These are phyloP conservation scores for Cornus kousa DNA, from an alignment of 148 eudicot species.

Conservation along the genomic window DNA sequence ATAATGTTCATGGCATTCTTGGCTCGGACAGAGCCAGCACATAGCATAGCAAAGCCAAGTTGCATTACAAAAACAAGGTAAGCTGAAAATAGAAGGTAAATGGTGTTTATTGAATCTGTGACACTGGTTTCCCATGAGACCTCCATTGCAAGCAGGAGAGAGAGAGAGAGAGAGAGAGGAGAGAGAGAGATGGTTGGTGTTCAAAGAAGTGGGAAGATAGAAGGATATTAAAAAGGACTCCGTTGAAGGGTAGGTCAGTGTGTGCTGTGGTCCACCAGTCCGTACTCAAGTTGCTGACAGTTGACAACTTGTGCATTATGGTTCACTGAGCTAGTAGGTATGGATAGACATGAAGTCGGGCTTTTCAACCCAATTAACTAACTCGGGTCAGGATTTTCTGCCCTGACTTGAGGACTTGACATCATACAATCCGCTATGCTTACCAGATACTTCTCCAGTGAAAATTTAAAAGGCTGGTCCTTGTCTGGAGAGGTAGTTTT, in stretches of 20 bases:
- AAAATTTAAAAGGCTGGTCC: too few relatives aligned
- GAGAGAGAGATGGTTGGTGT: slow-evolving; percentile 19
- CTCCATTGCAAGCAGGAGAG: slow-evolving; percentile 32
- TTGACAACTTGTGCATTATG: slow-evolving; percentile 26
- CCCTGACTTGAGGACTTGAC: too few relatives aligned
- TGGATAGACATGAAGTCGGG: neutral
- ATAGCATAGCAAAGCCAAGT: slow-evolving; percentile 81
- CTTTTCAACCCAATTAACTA: too few relatives aligned
- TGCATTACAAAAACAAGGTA: slow-evolving; percentile 76
- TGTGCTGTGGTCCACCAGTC: neutral
- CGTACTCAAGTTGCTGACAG: slow-evolving; percentile 9
- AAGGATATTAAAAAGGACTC: neutral
- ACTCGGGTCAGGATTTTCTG: too few relatives aligned
- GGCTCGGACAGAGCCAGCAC: slow-evolving; percentile 82
- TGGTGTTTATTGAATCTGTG: slow-evolving; percentile 56
- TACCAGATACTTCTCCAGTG: too few relatives aligned
- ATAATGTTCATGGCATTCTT: slow-evolving; percentile 79
- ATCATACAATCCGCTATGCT: too few relatives aligned
- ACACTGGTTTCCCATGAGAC: slow-evolving; percentile 61
- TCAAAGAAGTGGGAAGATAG: slow-evolving; percentile 10
- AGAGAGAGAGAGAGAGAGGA: slow-evolving; percentile 12
- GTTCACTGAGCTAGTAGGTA: slow-evolving; percentile 12
- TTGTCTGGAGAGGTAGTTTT: too few relatives aligned
- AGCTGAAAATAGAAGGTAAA: slow-evolving; percentile 70
- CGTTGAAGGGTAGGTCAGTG: slow-evolving; percentile 20